phyloP scores from a whole-genome alignment of 164 flowering plant species.

The Santalum album region DNA sequence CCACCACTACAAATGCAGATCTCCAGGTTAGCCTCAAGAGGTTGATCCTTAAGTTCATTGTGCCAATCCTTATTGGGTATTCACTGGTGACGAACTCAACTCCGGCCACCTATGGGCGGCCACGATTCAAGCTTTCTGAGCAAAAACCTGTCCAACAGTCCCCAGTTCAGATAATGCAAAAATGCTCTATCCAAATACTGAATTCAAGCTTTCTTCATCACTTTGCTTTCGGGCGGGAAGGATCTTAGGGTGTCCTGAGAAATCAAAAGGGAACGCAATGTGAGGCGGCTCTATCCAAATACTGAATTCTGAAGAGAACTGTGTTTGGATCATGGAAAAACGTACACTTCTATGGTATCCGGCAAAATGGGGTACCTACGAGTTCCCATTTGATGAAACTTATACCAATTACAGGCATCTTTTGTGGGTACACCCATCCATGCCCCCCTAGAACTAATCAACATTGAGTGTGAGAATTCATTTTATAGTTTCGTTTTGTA shows the following conservation, averaged over 20 bases:
- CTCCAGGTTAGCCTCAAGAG: not conserved
- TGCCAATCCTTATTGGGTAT: constrained; percentile 11
- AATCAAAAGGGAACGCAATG: not conserved
- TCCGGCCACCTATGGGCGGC: constrained; percentile 13
- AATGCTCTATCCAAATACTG: not conserved
- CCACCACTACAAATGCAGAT: not conserved
- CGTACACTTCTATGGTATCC: too few species aligned
- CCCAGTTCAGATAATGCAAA: not conserved
- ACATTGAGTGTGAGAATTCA: too few species aligned
- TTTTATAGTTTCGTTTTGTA: not conserved
- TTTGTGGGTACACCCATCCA: too few species aligned
- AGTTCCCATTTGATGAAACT: too few species aligned
- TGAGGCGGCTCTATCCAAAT: not conserved
- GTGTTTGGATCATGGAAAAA: too few species aligned
- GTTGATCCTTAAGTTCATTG: constrained; percentile 13
- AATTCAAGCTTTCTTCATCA: constrained; percentile 46
- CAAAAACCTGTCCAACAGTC: constrained; percentile 25
- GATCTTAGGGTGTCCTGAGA: constrained; percentile 40
- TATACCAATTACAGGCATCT: too few species aligned
- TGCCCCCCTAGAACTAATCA: too few species aligned
- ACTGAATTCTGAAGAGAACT: not conserved
- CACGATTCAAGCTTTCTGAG: constrained; percentile 39
- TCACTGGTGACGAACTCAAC: constrained; percentile 15
- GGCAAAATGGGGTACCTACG: too few species aligned
- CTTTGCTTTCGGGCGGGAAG: constrained; percentile 39